Evolutionary conservation across 164 flowering plant genomes (phyloP).

Genomic region (Santalum album): DNA sequence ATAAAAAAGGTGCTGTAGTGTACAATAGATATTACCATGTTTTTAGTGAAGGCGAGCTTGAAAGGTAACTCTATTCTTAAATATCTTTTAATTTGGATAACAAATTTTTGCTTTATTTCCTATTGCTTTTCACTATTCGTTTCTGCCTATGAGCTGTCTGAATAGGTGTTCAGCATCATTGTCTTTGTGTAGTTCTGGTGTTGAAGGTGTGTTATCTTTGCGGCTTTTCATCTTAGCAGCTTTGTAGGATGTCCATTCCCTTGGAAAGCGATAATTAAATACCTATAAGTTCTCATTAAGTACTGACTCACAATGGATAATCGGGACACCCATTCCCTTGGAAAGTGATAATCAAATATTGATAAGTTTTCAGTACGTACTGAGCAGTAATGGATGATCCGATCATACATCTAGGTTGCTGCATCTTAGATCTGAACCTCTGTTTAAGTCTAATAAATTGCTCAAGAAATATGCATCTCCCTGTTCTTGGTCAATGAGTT

Average conservation of each 20-base stretch:
- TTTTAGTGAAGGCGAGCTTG: slow-evolving; percentile 92
- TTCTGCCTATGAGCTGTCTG: background rate
- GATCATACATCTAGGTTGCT: no score
- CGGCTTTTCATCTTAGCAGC: background rate
- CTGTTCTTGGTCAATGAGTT: no score
- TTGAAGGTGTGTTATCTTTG: background rate
- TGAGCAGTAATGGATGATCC: no score
- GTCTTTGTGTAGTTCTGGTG: background rate
- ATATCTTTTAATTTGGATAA: background rate
- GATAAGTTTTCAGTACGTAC: no score
- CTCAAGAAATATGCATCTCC: no score
- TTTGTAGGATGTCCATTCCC: background rate
- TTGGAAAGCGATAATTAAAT: no score
- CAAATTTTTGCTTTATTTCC: background rate
- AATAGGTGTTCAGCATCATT: background rate
- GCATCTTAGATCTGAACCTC: no score
- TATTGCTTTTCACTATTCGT: background rate
- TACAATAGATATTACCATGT: slow-evolving; percentile 96
- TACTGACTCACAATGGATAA: no score
- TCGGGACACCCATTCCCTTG: no score
- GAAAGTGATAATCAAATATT: no score
- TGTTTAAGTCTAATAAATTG: no score
- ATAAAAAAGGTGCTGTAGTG: slow-evolving; percentile 91
- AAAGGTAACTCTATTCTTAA: slow-evolving; percentile 41
- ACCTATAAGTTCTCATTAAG: no score